Evolutionary conservation across 805 yeast genomes (phyloP), one percentile per base, ranked within the genome.

Genomic region (Candida quercuum): DNA sequence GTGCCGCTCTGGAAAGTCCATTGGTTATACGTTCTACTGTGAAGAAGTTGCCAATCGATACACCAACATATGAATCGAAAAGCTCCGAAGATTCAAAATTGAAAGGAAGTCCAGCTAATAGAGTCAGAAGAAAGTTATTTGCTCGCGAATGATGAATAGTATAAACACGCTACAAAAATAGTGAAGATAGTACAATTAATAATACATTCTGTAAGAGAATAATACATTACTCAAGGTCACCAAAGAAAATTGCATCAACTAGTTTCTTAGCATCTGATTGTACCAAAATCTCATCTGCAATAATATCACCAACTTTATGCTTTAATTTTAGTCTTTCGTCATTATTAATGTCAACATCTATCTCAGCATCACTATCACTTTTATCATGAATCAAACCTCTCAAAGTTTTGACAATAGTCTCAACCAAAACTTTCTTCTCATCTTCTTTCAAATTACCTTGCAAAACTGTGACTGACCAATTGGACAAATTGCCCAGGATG

Each of bases 401-500:
- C 42, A 84, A 66, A 33, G 81, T 74, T 19, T 74, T 78, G 7
- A 86, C 46, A 1, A 78, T 59, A 9, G 75, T 67, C 13, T 71
- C 67, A 2, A 73, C 57, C 37, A 84, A 63, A 14, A 71, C 57
- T 10, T 62, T 58, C 33, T 66, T 67, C 41, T 81, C 86, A 21
- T 67, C 66, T 15, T 63, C 63, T 32, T 42, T 49, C 39, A 41
- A 52, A 38, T 59, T 59, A 5, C 33, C 40, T 22, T 51, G 70
- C 32, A 81, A 62, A 2, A 83, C 81, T 41, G 75, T 70, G 34
- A 66, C 67, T 13, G 78, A 67, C 99, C 99, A 93, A 40, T 80
- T 76, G 46, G 78, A 74, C 42, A 91, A 61, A 58, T 93, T 93
- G 0, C 96, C 96, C 27, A 91, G 66, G 38, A 93, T 70, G 1